phyloP scores from a whole-genome alignment of 129 eudicot species.

The Chrysanthemum seticuspe region DNA sequence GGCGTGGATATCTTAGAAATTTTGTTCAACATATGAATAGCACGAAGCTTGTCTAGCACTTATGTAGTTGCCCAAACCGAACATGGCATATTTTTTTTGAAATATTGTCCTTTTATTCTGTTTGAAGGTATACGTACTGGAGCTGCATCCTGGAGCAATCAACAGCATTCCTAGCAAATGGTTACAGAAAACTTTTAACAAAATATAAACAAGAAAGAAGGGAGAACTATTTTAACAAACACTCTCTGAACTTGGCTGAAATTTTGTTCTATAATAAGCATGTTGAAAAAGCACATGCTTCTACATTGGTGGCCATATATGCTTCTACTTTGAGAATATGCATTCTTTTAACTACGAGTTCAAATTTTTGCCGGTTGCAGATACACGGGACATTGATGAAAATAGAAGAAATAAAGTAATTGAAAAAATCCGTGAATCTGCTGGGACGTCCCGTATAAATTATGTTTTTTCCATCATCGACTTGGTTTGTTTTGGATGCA shows the following conservation, averaged over 20 bases:
- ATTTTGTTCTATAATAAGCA: too few relatives aligned
- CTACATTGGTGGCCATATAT: background rate
- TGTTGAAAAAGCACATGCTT: background rate
- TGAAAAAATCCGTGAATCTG: slow-evolving; percentile 69
- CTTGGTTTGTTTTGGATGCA: too few relatives aligned
- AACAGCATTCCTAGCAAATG: slow-evolving; percentile 98
- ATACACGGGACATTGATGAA: slow-evolving; percentile 83
- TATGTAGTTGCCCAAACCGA: background rate
- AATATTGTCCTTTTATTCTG: background rate
- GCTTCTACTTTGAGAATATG: background rate
- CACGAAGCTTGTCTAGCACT: background rate
- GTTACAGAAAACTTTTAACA: too few relatives aligned
- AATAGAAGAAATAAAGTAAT: slow-evolving; percentile 62
- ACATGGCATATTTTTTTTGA: background rate
- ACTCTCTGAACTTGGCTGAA: too few relatives aligned
- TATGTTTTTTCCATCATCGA: too few relatives aligned
- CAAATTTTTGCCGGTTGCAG: slow-evolving; percentile 22
- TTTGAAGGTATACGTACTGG: slow-evolving; percentile 75
- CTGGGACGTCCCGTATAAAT: too few relatives aligned
- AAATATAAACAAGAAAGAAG: too few relatives aligned
- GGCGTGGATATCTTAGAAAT: background rate
- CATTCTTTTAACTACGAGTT: background rate
- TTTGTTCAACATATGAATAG: background rate
- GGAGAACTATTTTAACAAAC: too few relatives aligned
- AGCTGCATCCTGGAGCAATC: slow-evolving; percentile 96